Evolutionary conservation across 2,329 filamentous ascomycete genomes (phyloP), one percentile per base, ranked within the genome.

Genomic region (Penicillium aurantiogriseum): DNA sequence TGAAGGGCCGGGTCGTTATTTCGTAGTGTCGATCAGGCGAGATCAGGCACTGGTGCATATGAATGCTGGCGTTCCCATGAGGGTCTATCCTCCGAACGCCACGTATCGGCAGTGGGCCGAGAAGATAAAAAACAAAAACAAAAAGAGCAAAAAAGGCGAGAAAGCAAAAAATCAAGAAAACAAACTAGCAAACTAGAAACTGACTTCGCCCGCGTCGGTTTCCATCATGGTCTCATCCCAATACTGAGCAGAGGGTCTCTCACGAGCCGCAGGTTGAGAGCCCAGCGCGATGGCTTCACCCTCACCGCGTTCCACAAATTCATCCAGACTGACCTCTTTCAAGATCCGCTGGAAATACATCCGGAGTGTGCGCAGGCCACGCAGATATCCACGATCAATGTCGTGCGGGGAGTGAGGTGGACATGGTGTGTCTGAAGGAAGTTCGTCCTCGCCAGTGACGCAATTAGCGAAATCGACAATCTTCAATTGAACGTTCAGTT

Each of bases 391-490:
- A 29, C 87, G 84, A 66, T 99, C 94, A 7, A 96, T 87, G 59
- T 91, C 88, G 36, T 88, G 79, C 0, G 91, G 90, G 69, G 95
- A 85, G 58, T 85, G 83, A 5, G 94, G 94, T 15, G 94, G 94
- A 66, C 93, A 97, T 19, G 80, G 77, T 2, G 80, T 76, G 58
- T 85, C 80, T 11, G 86, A 76, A 1, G 82, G 77, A 3, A 85
- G 68, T 49, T 77, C 72, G 68, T 96, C 92, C 63, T 94, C 89
- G 4, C 91, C 90, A 1, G 92, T 97, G 36, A 97, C 88, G 69
- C 93, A 97, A 73, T 99, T 99, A 62, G 94, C 94, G 78, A 99
- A 99, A 75, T 99, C 94, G 56, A 96, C 93, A 73, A 99, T 95
- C 76, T 97, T 97, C 77, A 99, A 87, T 73, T 96, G 90, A 46